These are phyloP conservation scores for Malus hybrid DNA, from an alignment of 331 rosid genomes.

Conservation along the genomic window DNA sequence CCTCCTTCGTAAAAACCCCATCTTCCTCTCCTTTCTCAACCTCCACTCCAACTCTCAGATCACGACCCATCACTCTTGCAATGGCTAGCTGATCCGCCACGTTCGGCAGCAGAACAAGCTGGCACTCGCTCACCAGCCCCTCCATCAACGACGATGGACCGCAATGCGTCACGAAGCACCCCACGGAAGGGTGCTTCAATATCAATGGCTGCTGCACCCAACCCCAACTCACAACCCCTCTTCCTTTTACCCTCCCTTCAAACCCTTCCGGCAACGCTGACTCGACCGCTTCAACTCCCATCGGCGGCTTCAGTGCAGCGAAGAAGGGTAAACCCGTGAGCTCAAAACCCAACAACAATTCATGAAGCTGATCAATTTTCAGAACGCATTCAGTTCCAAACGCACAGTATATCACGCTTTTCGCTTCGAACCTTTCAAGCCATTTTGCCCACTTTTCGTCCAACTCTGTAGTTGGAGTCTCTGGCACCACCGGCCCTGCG, in stretches of 20 bases:
- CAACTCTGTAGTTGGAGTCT: slow-evolving; percentile 12
- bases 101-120: slow-evolving; percentile 32
- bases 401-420: slow-evolving; percentile 34
- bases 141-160: slow-evolving; percentile 49
- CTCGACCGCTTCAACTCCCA: slow-evolving; percentile 24
- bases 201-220: slow-evolving; percentile 50
- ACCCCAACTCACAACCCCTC: slow-evolving; percentile 39
- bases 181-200: slow-evolving; percentile 44
- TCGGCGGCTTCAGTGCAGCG: slow-evolving; percentile 33
- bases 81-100: slow-evolving; percentile 41
- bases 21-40: slow-evolving; percentile 31
- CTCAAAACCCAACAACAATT: slow-evolving; percentile 43
- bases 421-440: slow-evolving; percentile 25
- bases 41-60: slow-evolving; percentile 43
- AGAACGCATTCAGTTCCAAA: slow-evolving; percentile 45
- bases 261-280: slow-evolving; percentile 44
- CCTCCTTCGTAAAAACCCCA: slow-evolving; percentile 33
- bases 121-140: slow-evolving; percentile 37
- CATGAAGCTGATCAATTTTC: slow-evolving; percentile 22
- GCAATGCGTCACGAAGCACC: slow-evolving; percentile 55
- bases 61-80: slow-evolving; percentile 43
- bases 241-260: slow-evolving; percentile 23
- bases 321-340: slow-evolving; percentile 35
- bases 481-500: slow-evolving; percentile 41
- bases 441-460: slow-evolving; percentile 36